These are phyloP conservation scores for Exophiala bonariae DNA, from an alignment of 2,329 filamentous ascomycete species.

Conservation along the genomic window DNA sequence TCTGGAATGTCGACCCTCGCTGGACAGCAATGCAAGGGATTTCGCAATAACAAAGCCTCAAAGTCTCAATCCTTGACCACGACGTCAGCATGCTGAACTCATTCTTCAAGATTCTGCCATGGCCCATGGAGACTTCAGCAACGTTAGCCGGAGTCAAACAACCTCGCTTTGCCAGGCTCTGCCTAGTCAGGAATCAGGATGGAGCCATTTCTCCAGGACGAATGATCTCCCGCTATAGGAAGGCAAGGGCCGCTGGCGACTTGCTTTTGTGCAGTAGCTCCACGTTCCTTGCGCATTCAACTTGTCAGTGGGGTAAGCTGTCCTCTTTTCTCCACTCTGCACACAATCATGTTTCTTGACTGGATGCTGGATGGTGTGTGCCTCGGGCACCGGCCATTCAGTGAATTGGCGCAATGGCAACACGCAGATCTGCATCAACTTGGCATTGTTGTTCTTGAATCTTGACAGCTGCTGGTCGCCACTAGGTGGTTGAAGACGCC, in stretches of 20 bases:
- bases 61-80: background rate
- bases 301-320: conserved; percentile 16
- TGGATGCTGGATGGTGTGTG: no score
- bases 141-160: background rate
- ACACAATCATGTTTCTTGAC: no score
- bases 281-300: conserved; percentile 14
- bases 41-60: background rate
- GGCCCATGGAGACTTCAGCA: conserved; percentile 1
- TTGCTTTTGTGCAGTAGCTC: conserved; percentile 16
- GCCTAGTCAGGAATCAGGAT: conserved; percentile 10
- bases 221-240: conserved; percentile 12
- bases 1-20: conserved; percentile 10
- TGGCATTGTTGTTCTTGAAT: no score
- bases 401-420: no score
- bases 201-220: conserved; percentile 3
- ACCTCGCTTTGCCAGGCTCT: conserved; percentile 4
- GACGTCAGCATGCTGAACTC: conserved; percentile 17
- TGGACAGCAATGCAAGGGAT: conserved; percentile 6
- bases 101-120: conserved; percentile 1
- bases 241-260: conserved; percentile 13
- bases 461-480: no score
- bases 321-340: conserved; percentile 2
- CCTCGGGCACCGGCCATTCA: no score
- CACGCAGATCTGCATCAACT: no score
- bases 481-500: no score